A percentile compares a stretch with the other conserved stretches of the same genome.
phyloP scores from a whole-genome alignment of 306 rosid species.

The Parietaria judaica region DNA sequence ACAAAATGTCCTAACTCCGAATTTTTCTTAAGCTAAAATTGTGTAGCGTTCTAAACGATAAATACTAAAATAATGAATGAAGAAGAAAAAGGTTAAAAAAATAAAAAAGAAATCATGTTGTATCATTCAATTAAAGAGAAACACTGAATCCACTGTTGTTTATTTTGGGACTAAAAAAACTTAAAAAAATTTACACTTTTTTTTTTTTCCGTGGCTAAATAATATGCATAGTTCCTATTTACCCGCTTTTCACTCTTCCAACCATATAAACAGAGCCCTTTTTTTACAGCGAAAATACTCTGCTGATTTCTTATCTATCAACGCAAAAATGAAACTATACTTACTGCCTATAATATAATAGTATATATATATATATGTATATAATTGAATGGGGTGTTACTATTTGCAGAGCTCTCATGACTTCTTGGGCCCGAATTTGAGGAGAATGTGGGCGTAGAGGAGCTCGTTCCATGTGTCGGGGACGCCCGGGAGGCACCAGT shows the following conservation, averaged over 20 bases:
- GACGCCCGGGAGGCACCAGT: conserved; percentile 99
- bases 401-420: conserved; percentile 7
- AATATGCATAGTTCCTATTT: conserved; percentile 22
- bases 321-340: conserved; percentile 17
- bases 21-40: too few species aligned
- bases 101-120: background rate
- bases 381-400: background rate
- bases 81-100: background rate
- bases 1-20: too few species aligned
- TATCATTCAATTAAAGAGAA: background rate
- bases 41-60: too few species aligned
- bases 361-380: background rate
- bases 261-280: conserved; percentile 28
- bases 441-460: conserved; percentile 58
- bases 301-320: conserved; percentile 9
- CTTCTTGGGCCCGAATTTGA: conserved; percentile 31
- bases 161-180: conserved; percentile 9
- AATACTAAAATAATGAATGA: too few species aligned
- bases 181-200: conserved; percentile 38
- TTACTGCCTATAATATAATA: background rate
- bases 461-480: conserved; percentile 92
- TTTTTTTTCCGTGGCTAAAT: conserved; percentile 30
- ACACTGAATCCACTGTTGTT: too few species aligned
- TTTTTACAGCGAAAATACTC: conserved; percentile 10
- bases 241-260: conserved; percentile 11